A percentile compares a stretch with the other conserved stretches of the same genome.
Evolutionary conservation across 2,329 filamentous ascomycete species (phyloP).

Genomic region (Proliferodiscus dingleyae): DNA sequence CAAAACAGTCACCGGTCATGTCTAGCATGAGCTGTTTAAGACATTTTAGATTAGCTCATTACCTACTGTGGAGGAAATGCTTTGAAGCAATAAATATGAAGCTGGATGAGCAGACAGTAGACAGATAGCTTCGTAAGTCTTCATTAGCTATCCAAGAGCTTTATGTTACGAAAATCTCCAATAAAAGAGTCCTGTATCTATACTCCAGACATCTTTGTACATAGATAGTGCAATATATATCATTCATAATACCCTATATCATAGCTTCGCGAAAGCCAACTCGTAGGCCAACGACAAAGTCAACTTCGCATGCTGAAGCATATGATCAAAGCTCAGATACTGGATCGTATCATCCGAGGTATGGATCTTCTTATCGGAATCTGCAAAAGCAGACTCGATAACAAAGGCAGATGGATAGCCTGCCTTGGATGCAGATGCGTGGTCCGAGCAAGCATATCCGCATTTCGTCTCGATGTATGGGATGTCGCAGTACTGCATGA

Average conservation of each 20-base stretch:
- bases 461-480: slow-evolving; percentile 84
- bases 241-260: background rate
- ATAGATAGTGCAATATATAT: background rate
- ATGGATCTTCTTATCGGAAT: slow-evolving; percentile 65
- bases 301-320: slow-evolving; percentile 84
- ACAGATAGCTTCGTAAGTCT: too few relatives aligned
- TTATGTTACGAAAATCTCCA: too few relatives aligned
- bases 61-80: too few relatives aligned
- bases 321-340: slow-evolving; percentile 77
- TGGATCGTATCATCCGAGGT: slow-evolving; percentile 66
- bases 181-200: too few relatives aligned
- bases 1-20: too few relatives aligned
- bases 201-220: too few relatives aligned
- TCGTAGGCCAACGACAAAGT: slow-evolving; percentile 81
- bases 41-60: too few relatives aligned
- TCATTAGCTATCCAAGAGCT: too few relatives aligned
- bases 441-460: slow-evolving; percentile 77
- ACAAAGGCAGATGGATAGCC: slow-evolving; percentile 73
- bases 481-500: slow-evolving; percentile 72
- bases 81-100: too few relatives aligned
- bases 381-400: slow-evolving; percentile 67
- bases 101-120: too few relatives aligned
- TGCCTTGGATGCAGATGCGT: slow-evolving; percentile 67
- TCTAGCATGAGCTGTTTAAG: too few relatives aligned
- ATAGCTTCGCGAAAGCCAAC: slow-evolving; percentile 64